These are phyloP conservation scores for Hapsidospora chrysogenum DNA, from an alignment of 495 filamentous ascomycete genomes.

Conservation along the genomic window DNA sequence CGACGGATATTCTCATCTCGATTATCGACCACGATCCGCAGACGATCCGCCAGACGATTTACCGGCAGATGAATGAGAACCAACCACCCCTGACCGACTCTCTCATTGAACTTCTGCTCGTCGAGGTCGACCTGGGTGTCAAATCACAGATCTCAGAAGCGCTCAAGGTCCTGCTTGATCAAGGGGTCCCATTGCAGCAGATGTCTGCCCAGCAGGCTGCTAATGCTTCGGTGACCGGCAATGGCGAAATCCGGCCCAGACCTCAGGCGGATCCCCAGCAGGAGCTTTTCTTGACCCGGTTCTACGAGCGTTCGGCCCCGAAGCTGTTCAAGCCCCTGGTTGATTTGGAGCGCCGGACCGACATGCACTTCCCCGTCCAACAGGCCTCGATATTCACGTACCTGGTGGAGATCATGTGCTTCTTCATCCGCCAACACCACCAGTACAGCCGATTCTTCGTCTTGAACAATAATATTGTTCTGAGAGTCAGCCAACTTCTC, in stretches of 20 bases:
- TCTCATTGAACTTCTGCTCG: conserved; percentile 78
- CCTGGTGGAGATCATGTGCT: conserved; percentile 86
- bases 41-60: conserved; percentile 86
- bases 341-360: conserved; percentile 51
- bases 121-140: conserved; percentile 83
- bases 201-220: conserved; percentile 48
- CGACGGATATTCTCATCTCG: conserved; percentile 83
- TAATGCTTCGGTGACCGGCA: not conserved
- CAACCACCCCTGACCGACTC: conserved; percentile 81
- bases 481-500: conserved; percentile 70
- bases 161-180: conserved; percentile 85
- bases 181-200: conserved; percentile 38
- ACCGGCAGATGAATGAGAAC: conserved; percentile 76
- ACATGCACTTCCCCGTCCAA: conserved; percentile 41
- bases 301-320: conserved; percentile 80
- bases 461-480: conserved; percentile 58
- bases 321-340: conserved; percentile 79
- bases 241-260: conserved; percentile 31
- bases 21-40: conserved; percentile 91
- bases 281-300: conserved; percentile 65
- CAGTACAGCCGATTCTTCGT: conserved; percentile 82
- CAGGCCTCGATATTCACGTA: conserved; percentile 81
- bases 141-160: conserved; percentile 94
- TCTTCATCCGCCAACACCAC: conserved; percentile 80
- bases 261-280: conserved; percentile 52